A percentile compares a stretch with the other conserved stretches of the same genome.
These are phyloP conservation scores for Articulospora tetracladia DNA, from an alignment of 495 filamentous ascomycete genomes.

Conservation along the genomic window DNA sequence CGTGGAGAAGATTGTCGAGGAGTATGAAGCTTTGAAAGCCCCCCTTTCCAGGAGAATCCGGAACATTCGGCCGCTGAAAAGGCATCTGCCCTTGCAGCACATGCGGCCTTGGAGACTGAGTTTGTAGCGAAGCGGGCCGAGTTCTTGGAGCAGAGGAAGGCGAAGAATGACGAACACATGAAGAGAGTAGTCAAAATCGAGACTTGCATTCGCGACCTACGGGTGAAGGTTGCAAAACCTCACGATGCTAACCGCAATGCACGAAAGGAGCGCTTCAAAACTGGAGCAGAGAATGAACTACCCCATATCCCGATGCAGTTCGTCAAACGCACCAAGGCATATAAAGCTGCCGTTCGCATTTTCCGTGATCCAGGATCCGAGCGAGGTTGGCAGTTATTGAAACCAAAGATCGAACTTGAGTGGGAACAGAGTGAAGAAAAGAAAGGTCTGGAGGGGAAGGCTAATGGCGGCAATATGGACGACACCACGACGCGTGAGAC, in stretches of 20 bases:
- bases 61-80: slow-evolving; percentile 15
- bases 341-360: slow-evolving; percentile 24
- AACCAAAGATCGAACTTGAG: slow-evolving; percentile 24
- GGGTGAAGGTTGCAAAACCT: slow-evolving; percentile 12
- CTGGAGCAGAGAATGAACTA: slow-evolving; percentile 20
- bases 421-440: slow-evolving; percentile 9
- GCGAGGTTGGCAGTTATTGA: slow-evolving; percentile 24
- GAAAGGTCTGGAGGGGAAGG: not conserved
- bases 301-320: slow-evolving; percentile 22
- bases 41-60: slow-evolving; percentile 16
- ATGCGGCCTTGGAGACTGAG: slow-evolving; percentile 11
- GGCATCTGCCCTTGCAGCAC: slow-evolving; percentile 8
- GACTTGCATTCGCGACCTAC: slow-evolving; percentile 6
- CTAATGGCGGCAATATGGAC: not conserved
- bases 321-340: slow-evolving; percentile 16
- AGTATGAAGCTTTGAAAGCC: slow-evolving; percentile 22
- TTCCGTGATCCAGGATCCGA: slow-evolving; percentile 24
- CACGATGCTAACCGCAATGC: slow-evolving; percentile 14
- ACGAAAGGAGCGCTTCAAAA: slow-evolving; percentile 22
- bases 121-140: slow-evolving; percentile 13
- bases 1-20: slow-evolving; percentile 15
- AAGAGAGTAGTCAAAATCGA: slow-evolving; percentile 19
- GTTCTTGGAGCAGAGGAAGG: slow-evolving; percentile 20
- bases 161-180: slow-evolving; percentile 21
- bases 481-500: not conserved